Evolutionary conservation across 805 yeast genomes (phyloP).

Genomic region (Metschnikowia kofuensis): DNA sequence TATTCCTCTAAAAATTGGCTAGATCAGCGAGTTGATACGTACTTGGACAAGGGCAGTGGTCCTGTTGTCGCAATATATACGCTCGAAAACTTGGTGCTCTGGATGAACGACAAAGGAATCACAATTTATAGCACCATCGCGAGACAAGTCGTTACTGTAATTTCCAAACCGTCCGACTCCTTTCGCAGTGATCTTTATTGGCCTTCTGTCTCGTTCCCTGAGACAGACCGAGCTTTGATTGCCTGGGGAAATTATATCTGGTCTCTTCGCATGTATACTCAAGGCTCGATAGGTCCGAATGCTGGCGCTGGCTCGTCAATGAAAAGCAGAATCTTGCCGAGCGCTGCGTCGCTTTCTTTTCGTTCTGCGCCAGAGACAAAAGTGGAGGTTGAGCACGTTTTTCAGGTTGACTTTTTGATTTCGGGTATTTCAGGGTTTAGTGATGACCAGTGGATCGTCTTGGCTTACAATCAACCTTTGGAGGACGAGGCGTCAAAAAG

Average conservation of each 20-base stretch:
- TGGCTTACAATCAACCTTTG: conserved; percentile 49
- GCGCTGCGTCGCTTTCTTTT: conserved; percentile 53
- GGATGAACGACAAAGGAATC: conserved; percentile 86
- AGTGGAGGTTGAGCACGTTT: conserved; percentile 48
- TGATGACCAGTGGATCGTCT: conserved; percentile 64
- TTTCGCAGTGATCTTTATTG: conserved; percentile 77
- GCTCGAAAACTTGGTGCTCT: conserved; percentile 63
- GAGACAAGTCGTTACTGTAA: conserved; percentile 45
- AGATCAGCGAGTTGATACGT: conserved; percentile 70
- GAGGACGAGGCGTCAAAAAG: conserved; percentile 17
- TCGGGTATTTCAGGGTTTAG: conserved; percentile 78
- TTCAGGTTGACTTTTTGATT: conserved; percentile 50
- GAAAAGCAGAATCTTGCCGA: conserved; percentile 43
- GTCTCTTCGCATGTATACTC: conserved; percentile 47
- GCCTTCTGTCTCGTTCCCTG: conserved; percentile 72
- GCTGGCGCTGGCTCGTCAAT: conserved; percentile 22
- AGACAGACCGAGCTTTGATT: conserved; percentile 60
- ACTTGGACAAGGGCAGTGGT: conserved; percentile 58
- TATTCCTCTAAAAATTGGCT: conserved; percentile 82
- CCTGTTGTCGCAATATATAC: conserved; percentile 68
- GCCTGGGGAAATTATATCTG: conserved; percentile 86
- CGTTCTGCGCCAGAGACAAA: conserved; percentile 42
- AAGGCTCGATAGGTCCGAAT: conserved; percentile 1
- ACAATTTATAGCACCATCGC: conserved; percentile 59
- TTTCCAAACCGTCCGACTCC: conserved; percentile 54